Conservation (phyloP, 169 alveolate species). For the Condylostoma magnum region DNA sequence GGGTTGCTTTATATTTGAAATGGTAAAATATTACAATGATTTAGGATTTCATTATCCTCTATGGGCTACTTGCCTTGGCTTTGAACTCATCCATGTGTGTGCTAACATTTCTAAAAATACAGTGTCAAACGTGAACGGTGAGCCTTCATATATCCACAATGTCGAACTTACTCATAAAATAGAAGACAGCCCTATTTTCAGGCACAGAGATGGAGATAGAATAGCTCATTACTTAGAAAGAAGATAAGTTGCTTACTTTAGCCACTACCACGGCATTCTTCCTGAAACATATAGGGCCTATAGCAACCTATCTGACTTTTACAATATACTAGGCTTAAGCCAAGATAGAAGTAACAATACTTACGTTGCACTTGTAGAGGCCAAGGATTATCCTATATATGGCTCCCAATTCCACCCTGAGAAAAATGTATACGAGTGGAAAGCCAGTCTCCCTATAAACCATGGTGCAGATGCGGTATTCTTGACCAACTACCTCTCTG, state of each 20-base stretch:
- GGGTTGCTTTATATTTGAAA: conserved; percentile 27
- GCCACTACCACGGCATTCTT: conserved; percentile 17
- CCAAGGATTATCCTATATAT: conserved; percentile 48
- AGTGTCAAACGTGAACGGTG: conserved; percentile 16
- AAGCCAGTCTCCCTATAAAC: conserved; percentile 4
- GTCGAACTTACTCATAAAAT: not conserved
- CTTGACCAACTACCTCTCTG: not conserved
- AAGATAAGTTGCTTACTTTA: not conserved
- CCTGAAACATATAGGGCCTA: not conserved
- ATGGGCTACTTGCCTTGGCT: conserved; percentile 75
- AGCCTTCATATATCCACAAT: not conserved
- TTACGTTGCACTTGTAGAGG: conserved; percentile 42
- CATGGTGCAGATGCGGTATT: conserved; percentile 5
- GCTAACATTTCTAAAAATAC: conserved; percentile 24
- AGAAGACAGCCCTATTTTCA: not conserved
- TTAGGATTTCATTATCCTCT: conserved; percentile 49
- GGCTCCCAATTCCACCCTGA: conserved; percentile 68
- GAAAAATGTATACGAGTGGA: conserved; percentile 44
- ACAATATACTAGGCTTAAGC: not conserved
- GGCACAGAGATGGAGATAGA: not conserved
- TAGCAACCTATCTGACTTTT: not conserved
- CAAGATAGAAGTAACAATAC: conserved; percentile 32
- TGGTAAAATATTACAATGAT: conserved; percentile 36
- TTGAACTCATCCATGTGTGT: conserved; percentile 38
- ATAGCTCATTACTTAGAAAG: not conserved